Base-by-base conservation (phyloP, 2,329 filamentous ascomycete genomes). In the Aspergillus terreus region DNA sequence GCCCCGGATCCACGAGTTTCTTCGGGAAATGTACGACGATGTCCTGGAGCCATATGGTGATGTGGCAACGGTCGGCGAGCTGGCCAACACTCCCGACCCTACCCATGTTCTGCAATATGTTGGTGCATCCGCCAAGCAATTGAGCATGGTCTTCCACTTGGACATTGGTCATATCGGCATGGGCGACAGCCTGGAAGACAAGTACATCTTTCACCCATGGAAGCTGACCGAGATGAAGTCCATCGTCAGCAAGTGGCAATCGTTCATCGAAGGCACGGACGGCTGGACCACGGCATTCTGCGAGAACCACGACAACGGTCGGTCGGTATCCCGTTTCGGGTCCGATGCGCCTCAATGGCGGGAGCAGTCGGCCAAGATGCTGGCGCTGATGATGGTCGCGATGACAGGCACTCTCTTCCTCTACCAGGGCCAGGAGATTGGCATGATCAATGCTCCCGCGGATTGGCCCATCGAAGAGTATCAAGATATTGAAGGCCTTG, bases 41-140 rank as follows among this genome's bases (percentile, higher is more conserved):
- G 76, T 87, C 1, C 71, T 89, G 2, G 70, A 70, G 51, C 87
- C 54, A 3, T 60, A 62, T 10, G 56, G 87, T 63, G 80, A 82
- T 54, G 79, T 82, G 11, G 81, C 89, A 66, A 88, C 84, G 0
- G 85, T 90, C 0, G 86, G 86, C 46, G 86, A 90, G 68, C 79
- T 87, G 35, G 83, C 84, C 0, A 72, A 81, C 59, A 86, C 84
- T 0, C 83, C 81, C 0, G 78, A 86, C 49, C 77, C 78, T 19
- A 65, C 68, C 4, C 73, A 81, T 40, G 82, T 87, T 1, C 68
- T 87, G 6, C 63, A 75, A 15, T 87, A 86, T 56, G 81, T 87
- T 11, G 76, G 78, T 4, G 77, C 81, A 0, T 70, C 76, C 23
- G 78, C 80, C 46, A 78, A 78, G 52, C 81, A 87, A 65, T 70